Conservation (phyloP, 2,329 filamentous ascomycete species). For the Monilinia polystroma region DNA sequence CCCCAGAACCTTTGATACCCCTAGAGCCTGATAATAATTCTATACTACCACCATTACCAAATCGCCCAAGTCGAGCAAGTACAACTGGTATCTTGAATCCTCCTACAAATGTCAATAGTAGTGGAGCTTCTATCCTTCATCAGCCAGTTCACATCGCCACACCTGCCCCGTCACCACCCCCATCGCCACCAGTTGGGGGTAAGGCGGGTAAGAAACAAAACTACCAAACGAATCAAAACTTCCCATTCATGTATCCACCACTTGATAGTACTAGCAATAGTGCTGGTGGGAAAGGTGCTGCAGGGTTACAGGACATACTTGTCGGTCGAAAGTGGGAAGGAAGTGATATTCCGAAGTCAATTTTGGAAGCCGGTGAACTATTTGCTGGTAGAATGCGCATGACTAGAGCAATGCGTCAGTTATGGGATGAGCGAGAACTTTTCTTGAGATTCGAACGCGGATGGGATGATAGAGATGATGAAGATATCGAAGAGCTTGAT, state of each 20-base stretch:
- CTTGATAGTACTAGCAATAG: constrained; percentile 85
- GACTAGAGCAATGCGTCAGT: constrained; percentile 84
- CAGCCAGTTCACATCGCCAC: constrained; percentile 99
- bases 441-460: constrained; percentile 92
- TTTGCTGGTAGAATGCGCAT: constrained; percentile 90
- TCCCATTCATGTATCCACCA: constrained; percentile 95
- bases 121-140: constrained; percentile 78
- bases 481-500: constrained; percentile 45
- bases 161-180: constrained; percentile 90
- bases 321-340: constrained; percentile 89
- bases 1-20: constrained; percentile 77
- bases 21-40: constrained; percentile 89
- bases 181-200: constrained; percentile 80
- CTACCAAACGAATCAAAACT: constrained; percentile 98
- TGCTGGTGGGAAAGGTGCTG: constrained; percentile 82
- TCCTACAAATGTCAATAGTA: constrained; percentile 51
- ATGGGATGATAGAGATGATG: constrained; percentile 59
- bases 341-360: constrained; percentile 90
- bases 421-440: constrained; percentile 90
- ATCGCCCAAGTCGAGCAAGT: constrained; percentile 64
- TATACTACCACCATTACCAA: constrained; percentile 79
- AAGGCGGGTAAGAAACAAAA: constrained; percentile 99
- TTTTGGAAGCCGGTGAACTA: constrained; percentile 88
- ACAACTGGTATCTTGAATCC: constrained; percentile 62
- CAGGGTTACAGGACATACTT: constrained; percentile 74